These are phyloP conservation scores for Citrullus amarus DNA, from an alignment of 306 rosid genomes.

Conservation along the genomic window DNA sequence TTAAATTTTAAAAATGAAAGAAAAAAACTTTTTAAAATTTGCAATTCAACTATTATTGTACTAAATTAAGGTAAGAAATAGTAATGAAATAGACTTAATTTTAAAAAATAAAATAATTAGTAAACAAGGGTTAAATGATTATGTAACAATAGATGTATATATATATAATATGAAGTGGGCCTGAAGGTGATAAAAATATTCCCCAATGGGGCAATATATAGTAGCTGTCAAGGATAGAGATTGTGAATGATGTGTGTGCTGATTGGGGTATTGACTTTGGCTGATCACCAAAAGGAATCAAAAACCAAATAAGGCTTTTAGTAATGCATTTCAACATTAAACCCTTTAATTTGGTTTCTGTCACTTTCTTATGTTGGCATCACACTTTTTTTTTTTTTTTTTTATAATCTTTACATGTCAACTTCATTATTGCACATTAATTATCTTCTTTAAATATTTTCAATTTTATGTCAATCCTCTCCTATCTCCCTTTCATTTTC, in stretches of 20 bases:
- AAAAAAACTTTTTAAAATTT: too few relatives aligned
- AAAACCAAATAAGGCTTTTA: background rate
- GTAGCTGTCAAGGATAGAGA: background rate
- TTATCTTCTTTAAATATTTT: background rate
- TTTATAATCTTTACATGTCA: background rate
- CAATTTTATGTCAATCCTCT: background rate
- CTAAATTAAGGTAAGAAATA: too few relatives aligned
- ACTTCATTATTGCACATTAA: background rate
- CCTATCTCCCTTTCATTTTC: background rate
- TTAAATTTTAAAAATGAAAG: too few relatives aligned
- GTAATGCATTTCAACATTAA: background rate
- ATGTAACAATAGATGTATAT: background rate
- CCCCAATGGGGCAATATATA: background rate
- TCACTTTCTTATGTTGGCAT: background rate
- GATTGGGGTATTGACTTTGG: background rate
- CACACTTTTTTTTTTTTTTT: background rate
- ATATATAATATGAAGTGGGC: background rate
- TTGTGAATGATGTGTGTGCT: background rate
- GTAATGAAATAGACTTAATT: too few relatives aligned
- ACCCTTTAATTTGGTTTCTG: slow-evolving; percentile 3
- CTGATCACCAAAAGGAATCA: background rate
- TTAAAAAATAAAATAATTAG: too few relatives aligned
- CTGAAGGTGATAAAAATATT: background rate
- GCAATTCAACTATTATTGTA: too few relatives aligned
- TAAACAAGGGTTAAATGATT: background rate